These are phyloP conservation scores for Amanita polypyramis DNA, from an alignment of 768 basidiomycete genomes.

Conservation along the genomic window DNA sequence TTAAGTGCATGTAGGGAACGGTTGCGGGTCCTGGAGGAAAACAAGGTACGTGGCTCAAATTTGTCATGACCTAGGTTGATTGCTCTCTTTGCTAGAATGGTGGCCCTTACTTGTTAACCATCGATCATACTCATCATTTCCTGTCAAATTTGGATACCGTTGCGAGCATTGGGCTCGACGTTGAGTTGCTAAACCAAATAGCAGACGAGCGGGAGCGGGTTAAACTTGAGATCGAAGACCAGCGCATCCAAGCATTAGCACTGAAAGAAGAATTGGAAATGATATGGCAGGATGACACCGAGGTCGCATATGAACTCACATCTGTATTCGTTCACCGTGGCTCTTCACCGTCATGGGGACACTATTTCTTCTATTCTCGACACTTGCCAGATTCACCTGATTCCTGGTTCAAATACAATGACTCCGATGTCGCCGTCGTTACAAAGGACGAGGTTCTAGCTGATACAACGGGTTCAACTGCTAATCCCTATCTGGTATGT, in stretches of 20 bases:
- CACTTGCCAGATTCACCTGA: conserved; percentile 73
- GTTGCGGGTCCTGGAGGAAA: conserved; percentile 54
- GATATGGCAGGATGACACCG: conserved; percentile 60
- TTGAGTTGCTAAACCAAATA: conserved; percentile 42
- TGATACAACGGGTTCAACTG: conserved; percentile 83
- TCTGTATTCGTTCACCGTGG: conserved; percentile 95
- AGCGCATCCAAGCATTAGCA: conserved; percentile 34
- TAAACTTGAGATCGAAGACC: conserved; percentile 42
- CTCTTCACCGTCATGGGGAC: conserved; percentile 76
- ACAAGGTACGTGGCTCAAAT: conserved; percentile 44
- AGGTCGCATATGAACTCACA: conserved; percentile 78
- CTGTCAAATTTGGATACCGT: conserved; percentile 36
- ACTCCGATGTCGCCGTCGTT: conserved; percentile 73
- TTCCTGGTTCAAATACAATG: conserved; percentile 95
- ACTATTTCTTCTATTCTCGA: conserved; percentile 94
- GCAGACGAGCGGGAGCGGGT: conserved; percentile 43
- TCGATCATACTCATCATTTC: conserved; percentile 49
- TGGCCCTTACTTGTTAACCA: conserved; percentile 44
- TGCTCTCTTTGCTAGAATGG: conserved; percentile 34
- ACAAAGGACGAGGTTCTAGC: conserved; percentile 75
- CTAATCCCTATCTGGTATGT: conserved; percentile 82
- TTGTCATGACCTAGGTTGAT: neutral
- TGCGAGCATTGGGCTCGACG: conserved; percentile 43
- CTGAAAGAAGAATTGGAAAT: conserved; percentile 65
- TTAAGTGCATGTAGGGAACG: conserved; percentile 58